phyloP scores from a whole-genome alignment of 129 eudicot genomes.

The Arctium minus region DNA sequence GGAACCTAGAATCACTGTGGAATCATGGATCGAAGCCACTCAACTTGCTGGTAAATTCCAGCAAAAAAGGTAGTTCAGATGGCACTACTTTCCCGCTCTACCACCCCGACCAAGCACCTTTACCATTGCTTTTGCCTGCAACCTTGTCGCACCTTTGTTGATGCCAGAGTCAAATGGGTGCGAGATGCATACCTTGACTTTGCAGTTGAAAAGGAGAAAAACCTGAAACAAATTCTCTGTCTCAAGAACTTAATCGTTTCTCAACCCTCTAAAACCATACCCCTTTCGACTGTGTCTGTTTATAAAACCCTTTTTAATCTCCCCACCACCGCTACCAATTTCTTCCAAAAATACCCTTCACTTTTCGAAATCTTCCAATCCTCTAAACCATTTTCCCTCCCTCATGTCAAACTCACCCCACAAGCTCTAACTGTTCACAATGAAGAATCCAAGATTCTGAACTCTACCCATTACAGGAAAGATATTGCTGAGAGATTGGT shows the following conservation, averaged over 20 bases:
- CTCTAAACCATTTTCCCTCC: slow-evolving; percentile 40
- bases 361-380: slow-evolving; percentile 51
- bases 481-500: slow-evolving; percentile 53
- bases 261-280: slow-evolving; percentile 62
- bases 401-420: slow-evolving; percentile 61
- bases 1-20: neutral
- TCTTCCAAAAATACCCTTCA: slow-evolving; percentile 68
- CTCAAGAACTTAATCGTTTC: slow-evolving; percentile 61
- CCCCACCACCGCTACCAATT: slow-evolving; percentile 56
- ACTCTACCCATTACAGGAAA: slow-evolving; percentile 25
- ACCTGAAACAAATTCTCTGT: slow-evolving; percentile 55
- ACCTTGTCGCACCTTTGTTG: slow-evolving; percentile 60
- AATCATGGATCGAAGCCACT: neutral
- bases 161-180: slow-evolving; percentile 84
- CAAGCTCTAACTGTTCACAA: slow-evolving; percentile 47
- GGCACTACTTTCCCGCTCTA: slow-evolving; percentile 16
- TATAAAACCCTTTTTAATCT: slow-evolving; percentile 54
- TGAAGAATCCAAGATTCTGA: slow-evolving; percentile 49
- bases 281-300: slow-evolving; percentile 49
- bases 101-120: slow-evolving; percentile 14
- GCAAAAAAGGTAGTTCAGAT: neutral
- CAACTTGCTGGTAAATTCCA: slow-evolving; percentile 1
- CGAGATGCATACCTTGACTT: slow-evolving; percentile 76
- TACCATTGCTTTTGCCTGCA: slow-evolving; percentile 19
- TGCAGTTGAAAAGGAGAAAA: slow-evolving; percentile 71